These are phyloP conservation scores for Myxozyma neotropica DNA, from an alignment of 805 yeast genomes.

Conservation along the genomic window DNA sequence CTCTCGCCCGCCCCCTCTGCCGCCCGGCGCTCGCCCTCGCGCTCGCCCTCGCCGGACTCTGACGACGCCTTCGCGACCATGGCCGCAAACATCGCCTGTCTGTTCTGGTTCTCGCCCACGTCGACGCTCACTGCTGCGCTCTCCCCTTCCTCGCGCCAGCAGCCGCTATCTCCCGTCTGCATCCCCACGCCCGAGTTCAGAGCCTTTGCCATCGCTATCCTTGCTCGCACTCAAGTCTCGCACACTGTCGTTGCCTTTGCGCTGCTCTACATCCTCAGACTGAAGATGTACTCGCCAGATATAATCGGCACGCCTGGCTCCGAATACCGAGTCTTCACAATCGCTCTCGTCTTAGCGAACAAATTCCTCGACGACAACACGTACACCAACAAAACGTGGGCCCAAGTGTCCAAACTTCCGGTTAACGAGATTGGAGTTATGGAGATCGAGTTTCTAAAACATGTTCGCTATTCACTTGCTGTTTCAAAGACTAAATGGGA, in stretches of 20 bases:
- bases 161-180: constrained; percentile 15
- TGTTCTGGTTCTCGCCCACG: constrained; percentile 40
- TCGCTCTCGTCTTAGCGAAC: constrained; percentile 81
- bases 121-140: constrained; percentile 1
- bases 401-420: constrained; percentile 86
- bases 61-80: constrained; percentile 18
- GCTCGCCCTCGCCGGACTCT: constrained; percentile 3
- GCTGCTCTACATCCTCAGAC: constrained; percentile 41
- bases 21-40: constrained; percentile 9
- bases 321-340: constrained; percentile 50
- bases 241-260: constrained; percentile 42
- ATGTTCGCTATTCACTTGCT: constrained; percentile 20
- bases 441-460: constrained; percentile 30
- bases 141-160: constrained; percentile 1
- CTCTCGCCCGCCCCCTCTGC: constrained; percentile 9
- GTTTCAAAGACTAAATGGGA: constrained; percentile 18
- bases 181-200: constrained; percentile 38
- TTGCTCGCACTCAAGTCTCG: constrained; percentile 41
- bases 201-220: constrained; percentile 38
- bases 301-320: constrained; percentile 40
- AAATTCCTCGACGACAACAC: constrained; percentile 96
- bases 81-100: constrained; percentile 40
- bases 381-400: constrained; percentile 93
- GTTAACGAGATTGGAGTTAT: constrained; percentile 50
- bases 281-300: constrained; percentile 35